Evolutionary conservation across 768 basidiomycete species (phyloP).

Genomic region (Suillus ampliporus): DNA sequence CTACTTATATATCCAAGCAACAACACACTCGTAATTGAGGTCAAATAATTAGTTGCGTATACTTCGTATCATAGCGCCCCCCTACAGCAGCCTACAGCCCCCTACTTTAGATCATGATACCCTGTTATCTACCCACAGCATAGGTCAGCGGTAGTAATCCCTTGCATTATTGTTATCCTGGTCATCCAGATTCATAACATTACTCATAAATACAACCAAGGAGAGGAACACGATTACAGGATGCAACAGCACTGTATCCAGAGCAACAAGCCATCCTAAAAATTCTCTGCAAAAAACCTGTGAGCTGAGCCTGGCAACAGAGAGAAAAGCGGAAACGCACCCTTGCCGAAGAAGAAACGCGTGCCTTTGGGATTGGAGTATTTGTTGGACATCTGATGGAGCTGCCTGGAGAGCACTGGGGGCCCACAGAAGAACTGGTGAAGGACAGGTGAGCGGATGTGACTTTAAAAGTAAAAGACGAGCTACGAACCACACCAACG

Average conservation of each 20-base stretch:
- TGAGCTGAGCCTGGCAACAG: neutral
- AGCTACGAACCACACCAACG: slow-evolving; percentile 71
- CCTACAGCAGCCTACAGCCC: no score
- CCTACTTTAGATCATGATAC: neutral
- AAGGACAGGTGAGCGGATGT: slow-evolving; percentile 35
- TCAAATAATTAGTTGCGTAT: neutral
- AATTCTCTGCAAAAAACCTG: slow-evolving; percentile 25
- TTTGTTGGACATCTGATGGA: slow-evolving; percentile 85
- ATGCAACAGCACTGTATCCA: neutral
- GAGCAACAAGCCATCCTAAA: slow-evolving; percentile 13
- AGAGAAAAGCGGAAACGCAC: slow-evolving; percentile 43
- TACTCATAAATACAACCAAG: neutral
- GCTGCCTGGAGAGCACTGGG: slow-evolving; percentile 63
- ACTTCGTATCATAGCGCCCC: neutral
- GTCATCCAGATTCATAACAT: neutral
- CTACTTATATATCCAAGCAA: neutral
- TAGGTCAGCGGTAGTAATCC: neutral
- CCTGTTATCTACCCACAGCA: neutral
- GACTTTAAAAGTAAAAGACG: neutral
- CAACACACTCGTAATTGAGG: neutral
- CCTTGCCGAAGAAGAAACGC: slow-evolving; percentile 91
- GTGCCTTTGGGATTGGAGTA: slow-evolving; percentile 81
- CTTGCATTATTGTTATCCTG: neutral
- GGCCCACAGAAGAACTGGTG: slow-evolving; percentile 87
- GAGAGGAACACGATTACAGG: neutral